Evolutionary conservation across 306 rosid genomes (phyloP).

Genomic region (Lithocarpus polystachyus): DNA sequence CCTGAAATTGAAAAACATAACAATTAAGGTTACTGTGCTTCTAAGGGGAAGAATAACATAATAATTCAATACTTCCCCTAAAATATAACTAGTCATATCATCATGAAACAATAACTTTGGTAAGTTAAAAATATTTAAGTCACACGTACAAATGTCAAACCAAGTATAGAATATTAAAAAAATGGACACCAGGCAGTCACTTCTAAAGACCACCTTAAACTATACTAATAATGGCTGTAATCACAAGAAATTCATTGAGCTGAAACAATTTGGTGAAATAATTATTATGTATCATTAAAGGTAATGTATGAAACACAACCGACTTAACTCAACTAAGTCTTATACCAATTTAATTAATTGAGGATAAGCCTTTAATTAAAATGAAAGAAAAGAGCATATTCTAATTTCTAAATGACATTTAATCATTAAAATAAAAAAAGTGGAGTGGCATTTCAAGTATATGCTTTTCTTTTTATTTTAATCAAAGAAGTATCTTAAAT

Average conservation of each 20-base stretch:
- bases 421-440: background rate
- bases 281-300: background rate
- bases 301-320: background rate
- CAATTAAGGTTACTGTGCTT: background rate
- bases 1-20: conserved; percentile 44
- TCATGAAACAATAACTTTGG: background rate
- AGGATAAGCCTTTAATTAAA: background rate
- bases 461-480: no score
- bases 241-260: background rate
- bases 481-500: no score
- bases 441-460: no score
- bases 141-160: background rate
- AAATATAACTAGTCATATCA: conserved; percentile 6
- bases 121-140: background rate
- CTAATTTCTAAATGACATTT: background rate
- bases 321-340: background rate
- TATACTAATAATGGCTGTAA: background rate
- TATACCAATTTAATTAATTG: background rate
- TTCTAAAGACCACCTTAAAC: background rate
- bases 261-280: background rate
- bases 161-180: no score
- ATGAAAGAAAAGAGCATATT: background rate
- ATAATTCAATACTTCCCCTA: background rate
- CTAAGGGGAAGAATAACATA: background rate
- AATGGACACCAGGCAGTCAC: background rate